Percentiles rank a stretch among this genome's conserved stretches.
phyloP scores from a whole-genome alignment of 2,329 filamentous ascomycete genomes.

The Neospermospora avenae region DNA sequence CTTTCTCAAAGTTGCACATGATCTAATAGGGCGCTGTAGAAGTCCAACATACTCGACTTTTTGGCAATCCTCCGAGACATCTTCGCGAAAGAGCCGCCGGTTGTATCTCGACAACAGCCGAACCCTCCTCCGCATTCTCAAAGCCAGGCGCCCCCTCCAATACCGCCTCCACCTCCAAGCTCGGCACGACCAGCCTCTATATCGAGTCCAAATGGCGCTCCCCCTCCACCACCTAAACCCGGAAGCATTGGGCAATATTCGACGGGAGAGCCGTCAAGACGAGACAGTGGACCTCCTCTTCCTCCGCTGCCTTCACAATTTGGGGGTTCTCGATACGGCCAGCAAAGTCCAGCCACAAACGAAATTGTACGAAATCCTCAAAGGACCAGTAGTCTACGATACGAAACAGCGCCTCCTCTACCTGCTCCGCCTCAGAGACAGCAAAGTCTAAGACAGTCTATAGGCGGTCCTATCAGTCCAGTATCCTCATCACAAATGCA shows the following conservation, averaged over 20 bases:
- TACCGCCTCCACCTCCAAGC: conserved; percentile 71
- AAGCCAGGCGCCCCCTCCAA: conserved; percentile 54
- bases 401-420: conserved; percentile 30
- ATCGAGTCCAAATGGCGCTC: conserved; percentile 36
- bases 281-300: conserved; percentile 33
- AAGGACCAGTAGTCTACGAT: conserved; percentile 33
- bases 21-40: conserved; percentile 44
- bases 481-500: conserved; percentile 28
- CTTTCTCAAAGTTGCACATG: neutral
- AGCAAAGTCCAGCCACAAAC: conserved; percentile 20
- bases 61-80: conserved; percentile 77
- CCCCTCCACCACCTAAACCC: conserved; percentile 36
- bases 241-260: conserved; percentile 19
- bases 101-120: conserved; percentile 68
- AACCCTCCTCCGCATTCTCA: conserved; percentile 39
- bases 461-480: conserved; percentile 32
- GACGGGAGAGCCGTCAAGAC: conserved; percentile 17
- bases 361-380: conserved; percentile 28
- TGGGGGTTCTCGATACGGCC: conserved; percentile 23
- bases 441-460: conserved; percentile 22
- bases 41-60: conserved; percentile 80
- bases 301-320: conserved; percentile 33
- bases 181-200: conserved; percentile 50
- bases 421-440: conserved; percentile 32
- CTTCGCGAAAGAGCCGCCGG: conserved; percentile 92